phyloP scores from a whole-genome alignment of 441 rosid genomes.

The Mallotus japonicus region DNA sequence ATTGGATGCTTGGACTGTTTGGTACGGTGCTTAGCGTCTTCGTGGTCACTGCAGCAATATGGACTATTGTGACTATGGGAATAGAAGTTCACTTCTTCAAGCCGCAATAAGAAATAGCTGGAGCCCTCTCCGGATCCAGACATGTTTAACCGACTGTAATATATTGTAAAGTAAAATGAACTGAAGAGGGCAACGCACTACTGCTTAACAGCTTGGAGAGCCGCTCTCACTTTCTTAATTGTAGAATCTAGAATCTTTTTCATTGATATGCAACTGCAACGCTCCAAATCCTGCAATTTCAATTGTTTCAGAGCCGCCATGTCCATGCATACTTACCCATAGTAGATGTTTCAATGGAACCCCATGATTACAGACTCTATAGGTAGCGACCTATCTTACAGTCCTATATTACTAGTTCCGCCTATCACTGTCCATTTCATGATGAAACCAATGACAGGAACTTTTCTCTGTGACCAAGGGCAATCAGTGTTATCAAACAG shows the following conservation, averaged over 20 bases:
- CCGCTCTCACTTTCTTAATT: background rate
- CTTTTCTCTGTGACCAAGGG: background rate
- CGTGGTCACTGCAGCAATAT: constrained; percentile 42
- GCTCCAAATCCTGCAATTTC: too few relatives aligned
- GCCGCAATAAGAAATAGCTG: constrained; percentile 24
- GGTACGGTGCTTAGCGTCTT: constrained; percentile 42
- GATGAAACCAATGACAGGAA: too few relatives aligned
- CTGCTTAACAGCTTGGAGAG: background rate
- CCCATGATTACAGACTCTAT: too few relatives aligned
- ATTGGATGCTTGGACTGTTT: constrained; percentile 33
- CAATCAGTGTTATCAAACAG: background rate
- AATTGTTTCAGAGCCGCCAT: too few relatives aligned
- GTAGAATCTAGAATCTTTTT: background rate
- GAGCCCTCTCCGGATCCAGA: background rate
- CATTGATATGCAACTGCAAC: too few relatives aligned
- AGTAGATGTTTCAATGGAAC: too few relatives aligned
- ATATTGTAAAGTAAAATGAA: background rate
- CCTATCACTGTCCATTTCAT: background rate
- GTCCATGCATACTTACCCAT: too few relatives aligned
- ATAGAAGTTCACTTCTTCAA: constrained; percentile 49
- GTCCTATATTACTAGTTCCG: too few relatives aligned
- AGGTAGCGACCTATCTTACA: too few relatives aligned
- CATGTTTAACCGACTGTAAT: background rate
- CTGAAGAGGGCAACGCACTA: background rate
- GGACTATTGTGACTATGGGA: constrained; percentile 46